Percentiles rank a stretch among this genome's conserved stretches.
phyloP scores from a whole-genome alignment of 2,329 filamentous ascomycete genomes.

The Rhytidhysteron rufulum region DNA sequence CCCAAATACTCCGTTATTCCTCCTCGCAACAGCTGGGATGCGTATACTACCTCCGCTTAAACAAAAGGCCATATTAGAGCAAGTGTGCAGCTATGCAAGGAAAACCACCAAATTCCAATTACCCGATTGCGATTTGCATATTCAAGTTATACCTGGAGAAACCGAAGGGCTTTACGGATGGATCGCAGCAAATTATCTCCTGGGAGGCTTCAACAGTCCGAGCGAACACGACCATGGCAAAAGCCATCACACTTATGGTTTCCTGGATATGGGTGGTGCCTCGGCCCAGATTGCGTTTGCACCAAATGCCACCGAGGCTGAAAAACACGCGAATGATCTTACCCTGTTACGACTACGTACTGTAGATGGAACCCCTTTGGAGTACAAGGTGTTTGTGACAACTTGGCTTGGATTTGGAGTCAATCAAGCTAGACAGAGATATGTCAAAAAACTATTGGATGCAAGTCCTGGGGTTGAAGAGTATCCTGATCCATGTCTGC shows the following conservation, averaged over 20 bases:
- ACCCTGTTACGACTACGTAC: conserved; percentile 82
- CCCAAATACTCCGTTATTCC: conserved; percentile 82
- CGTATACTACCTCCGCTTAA: conserved; percentile 73
- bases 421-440: conserved; percentile 82
- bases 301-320: conserved; percentile 84
- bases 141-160: conserved; percentile 92
- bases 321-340: conserved; percentile 84
- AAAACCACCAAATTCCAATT: conserved; percentile 75
- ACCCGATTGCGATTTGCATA: conserved; percentile 83
- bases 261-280: conserved; percentile 96
- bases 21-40: conserved; percentile 95
- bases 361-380: conserved; percentile 69
- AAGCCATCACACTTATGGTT: conserved; percentile 90
- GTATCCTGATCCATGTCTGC: conserved; percentile 87
- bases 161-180: conserved; percentile 96
- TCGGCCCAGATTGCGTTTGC: conserved; percentile 98
- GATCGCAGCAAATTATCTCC: conserved; percentile 93
- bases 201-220: conserved; percentile 83
- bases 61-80: conserved; percentile 66
- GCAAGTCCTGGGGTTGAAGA: conserved; percentile 61
- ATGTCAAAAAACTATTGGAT: conserved; percentile 71
- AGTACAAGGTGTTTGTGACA: conserved; percentile 90
- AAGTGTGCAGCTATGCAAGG: conserved; percentile 79
- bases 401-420: conserved; percentile 98
- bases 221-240: conserved; percentile 76